Base-by-base conservation (phyloP, 208 protist species). In the Blechomonas ayalai region DNA sequence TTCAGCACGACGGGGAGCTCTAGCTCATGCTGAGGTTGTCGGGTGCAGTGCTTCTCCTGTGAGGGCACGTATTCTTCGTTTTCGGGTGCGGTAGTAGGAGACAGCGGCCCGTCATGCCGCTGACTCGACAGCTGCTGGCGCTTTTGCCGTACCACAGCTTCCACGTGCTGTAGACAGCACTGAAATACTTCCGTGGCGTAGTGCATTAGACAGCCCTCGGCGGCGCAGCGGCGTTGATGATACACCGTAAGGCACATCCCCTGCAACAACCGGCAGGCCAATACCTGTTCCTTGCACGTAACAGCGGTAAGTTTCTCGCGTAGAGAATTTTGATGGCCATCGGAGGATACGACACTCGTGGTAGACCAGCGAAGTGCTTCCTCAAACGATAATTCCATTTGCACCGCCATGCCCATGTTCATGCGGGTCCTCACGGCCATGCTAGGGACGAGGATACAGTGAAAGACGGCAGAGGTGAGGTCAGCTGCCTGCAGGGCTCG, bases 231-330 rank as follows among this genome's bases (percentile, higher is more conserved):
- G 13, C 81, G 71, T 62, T 93, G 85, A 35, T 86, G 62, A 49
- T 81, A 73, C 24, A 85, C 52, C n/a, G 62, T 51, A 12, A 90
- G 47, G 34, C 71, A 79, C 20, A 89, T 49, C 3, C 85, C 85
- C 37, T 93, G 85, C n/a, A 90, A 63, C 20, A 87, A 53, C 18
- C 85, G 81, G 27, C 90, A 58, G 7, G 85, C 85, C 22, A 87
- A 52, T 58, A 88, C 79, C 59, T 90, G 81, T 59, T 93, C 78
- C 53, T 66, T 65, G 46, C 67, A 89, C n/a, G 78, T 82, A 22
- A 93, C 76, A 8, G 58, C 69, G 0, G 78, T 85, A 0, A 83
- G 59, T 5, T 27, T 35, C 2, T 61, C 50, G 19, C 63, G 43
- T 10, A 82, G 57, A 16, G 56, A 23, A 27, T 67, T 63, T 25